Base-by-base conservation (phyloP, 2,329 filamentous ascomycete genomes). In the Aspergillus aculeatus region DNA sequence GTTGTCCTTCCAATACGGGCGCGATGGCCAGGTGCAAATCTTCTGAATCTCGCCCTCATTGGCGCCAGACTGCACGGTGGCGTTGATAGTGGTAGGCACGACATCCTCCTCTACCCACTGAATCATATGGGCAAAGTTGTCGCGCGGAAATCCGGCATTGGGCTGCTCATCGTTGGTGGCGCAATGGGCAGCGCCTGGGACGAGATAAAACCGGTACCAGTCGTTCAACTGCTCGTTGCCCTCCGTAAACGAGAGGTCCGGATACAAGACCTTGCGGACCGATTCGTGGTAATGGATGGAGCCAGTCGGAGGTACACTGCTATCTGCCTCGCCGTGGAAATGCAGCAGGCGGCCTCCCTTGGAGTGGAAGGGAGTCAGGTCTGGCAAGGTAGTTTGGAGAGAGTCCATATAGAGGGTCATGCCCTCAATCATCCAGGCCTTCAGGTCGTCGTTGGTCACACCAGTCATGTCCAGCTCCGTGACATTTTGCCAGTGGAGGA, bases 281-380 rank as follows among this genome's bases (percentile, higher is more conserved):
- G 49, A 51, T 32, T 51, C 49, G 10, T 51, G 49, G n/a, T 51
- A 51, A 11, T 51, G 49, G 29, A 51, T 51, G 3, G 49, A 35
- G 4, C 49, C 49, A n/a, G 49, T 51, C 26, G 49, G 14, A 14
- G 49, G 49, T 6, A 51, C 26, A 21, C 49, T 51, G 16, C 14
- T 32, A n/a, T 51, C 49, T 23, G 49, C 49, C n/a, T 51, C 49
- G 14, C 49, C 29, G n/a, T 51, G 49, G 49, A 29, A 51, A 16
- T 51, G 49, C 19, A 51, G 49, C 24, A 51, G 49, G 32, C 49
- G 49, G 49, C 49, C 49, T 16, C 49, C 49, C 49, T 51, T 51
- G 49, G 23, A 31, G 5, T 51, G 14, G 29, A 51, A 51, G 29
- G 23, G 24, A 24, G 24, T 51, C 7, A 51, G 49, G 49, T 51